Evolutionary conservation across 2,329 filamentous ascomycete species (phyloP).

Genomic region (Aspergillus vadensis): DNA sequence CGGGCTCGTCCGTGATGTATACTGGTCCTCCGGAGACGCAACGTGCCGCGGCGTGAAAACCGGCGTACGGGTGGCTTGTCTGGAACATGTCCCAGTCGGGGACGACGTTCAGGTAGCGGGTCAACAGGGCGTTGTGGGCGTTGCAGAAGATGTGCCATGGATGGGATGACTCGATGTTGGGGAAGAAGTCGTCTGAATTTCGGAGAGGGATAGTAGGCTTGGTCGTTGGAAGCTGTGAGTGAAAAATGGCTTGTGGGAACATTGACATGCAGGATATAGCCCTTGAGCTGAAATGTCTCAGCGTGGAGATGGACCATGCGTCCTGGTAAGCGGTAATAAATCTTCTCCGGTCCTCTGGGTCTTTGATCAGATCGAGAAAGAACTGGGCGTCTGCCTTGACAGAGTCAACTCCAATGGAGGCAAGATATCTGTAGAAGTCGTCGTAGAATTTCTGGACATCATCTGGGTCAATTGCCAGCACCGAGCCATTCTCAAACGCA

Average conservation of each 20-base stretch:
- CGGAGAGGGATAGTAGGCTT: constrained; percentile 73
- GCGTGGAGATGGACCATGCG: constrained; percentile 76
- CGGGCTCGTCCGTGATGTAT: constrained; percentile 89
- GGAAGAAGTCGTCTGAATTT: constrained; percentile 91
- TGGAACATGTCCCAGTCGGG: constrained; percentile 84
- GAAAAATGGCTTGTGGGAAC: constrained; percentile 81
- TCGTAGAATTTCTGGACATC: constrained; percentile 79
- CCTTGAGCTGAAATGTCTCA: constrained; percentile 75
- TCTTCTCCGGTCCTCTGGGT: constrained; percentile 68
- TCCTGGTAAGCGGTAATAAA: constrained; percentile 79
- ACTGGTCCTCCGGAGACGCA: constrained; percentile 90
- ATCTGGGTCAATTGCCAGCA: constrained; percentile 72
- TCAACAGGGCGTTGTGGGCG: constrained; percentile 82
- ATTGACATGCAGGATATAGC: constrained; percentile 96
- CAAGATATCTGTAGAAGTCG: constrained; percentile 87
- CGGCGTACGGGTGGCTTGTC: constrained; percentile 68
- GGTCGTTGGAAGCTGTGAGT: constrained; percentile 76
- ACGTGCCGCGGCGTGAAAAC: constrained; percentile 85
- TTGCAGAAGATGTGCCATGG: constrained; percentile 96
- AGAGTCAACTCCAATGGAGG: constrained; percentile 71
- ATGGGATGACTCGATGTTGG: constrained; percentile 75
- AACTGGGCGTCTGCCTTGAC: constrained; percentile 96
- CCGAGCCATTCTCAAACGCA: constrained; percentile 49
- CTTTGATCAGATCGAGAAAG: constrained; percentile 74
- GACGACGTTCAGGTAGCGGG: constrained; percentile 79